A percentile compares a stretch with the other conserved stretches of the same genome.
phyloP scores from a whole-genome alignment of 306 rosid species.

The Trifolium dubium region DNA sequence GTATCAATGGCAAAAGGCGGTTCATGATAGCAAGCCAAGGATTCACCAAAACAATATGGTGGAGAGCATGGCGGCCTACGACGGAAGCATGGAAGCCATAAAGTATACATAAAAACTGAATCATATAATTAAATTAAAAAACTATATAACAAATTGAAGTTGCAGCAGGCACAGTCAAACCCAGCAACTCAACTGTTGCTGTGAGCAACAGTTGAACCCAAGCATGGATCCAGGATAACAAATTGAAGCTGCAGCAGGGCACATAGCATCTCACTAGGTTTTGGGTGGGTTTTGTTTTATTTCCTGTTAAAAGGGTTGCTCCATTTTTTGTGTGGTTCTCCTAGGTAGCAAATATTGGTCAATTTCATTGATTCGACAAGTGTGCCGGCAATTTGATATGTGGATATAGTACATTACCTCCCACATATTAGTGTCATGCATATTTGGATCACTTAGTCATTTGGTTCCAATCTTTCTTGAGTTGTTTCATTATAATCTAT shows the following conservation, averaged over 20 bases:
- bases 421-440: neutral
- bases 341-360: neutral
- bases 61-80: neutral
- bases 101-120: neutral
- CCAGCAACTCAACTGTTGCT: neutral
- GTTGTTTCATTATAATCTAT: neutral
- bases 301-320: neutral
- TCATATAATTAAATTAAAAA: neutral
- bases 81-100: neutral
- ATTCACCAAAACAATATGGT: neutral
- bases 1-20: neutral
- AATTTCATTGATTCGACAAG: constrained; percentile 10
- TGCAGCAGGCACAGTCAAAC: neutral
- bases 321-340: neutral
- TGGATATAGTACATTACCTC: neutral
- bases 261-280: neutral
- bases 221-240: neutral
- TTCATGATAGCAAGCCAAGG: neutral
- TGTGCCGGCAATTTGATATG: neutral
- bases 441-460: neutral
- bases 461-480: neutral
- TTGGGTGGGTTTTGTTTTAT: neutral
- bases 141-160: neutral
- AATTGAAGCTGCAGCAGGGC: neutral
- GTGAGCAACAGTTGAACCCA: constrained; percentile 1